Percentiles rank a stretch among this genome's conserved stretches.
Evolutionary conservation across 345 rosid species (phyloP).

Genomic region (Gossypium mustelinum): DNA sequence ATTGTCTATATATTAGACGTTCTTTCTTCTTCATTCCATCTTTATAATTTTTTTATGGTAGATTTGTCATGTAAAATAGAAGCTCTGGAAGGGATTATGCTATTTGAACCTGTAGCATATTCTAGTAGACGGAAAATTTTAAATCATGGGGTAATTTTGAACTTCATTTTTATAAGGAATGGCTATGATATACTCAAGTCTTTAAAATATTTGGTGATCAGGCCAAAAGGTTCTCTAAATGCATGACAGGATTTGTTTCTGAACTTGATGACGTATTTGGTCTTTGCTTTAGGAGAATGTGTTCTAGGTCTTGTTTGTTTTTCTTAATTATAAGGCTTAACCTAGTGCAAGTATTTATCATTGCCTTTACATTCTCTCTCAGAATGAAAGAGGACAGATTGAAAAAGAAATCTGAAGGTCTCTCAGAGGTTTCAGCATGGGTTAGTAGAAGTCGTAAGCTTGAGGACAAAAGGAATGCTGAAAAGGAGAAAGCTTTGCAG

Average conservation of each 20-base stretch:
- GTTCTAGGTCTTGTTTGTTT: background rate
- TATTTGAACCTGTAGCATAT: background rate
- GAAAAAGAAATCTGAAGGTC: conserved; percentile 58
- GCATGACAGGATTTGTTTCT: background rate
- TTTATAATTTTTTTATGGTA: background rate
- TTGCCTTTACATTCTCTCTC: background rate
- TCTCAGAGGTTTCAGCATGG: conserved; percentile 68
- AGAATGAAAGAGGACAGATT: conserved; percentile 86
- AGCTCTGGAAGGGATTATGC: background rate
- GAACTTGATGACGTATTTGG: background rate
- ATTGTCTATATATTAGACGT: background rate
- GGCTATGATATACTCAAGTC: background rate
- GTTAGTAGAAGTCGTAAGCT: conserved; percentile 72
- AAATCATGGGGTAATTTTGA: background rate
- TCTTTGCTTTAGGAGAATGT: background rate
- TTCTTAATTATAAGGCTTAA: background rate
- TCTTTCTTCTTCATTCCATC: background rate
- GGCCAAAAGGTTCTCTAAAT: background rate
- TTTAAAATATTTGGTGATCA: background rate
- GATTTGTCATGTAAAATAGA: background rate
- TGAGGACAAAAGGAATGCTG: conserved; percentile 63
- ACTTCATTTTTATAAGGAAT: background rate
- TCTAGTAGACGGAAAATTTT: background rate
- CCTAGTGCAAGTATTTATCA: background rate
- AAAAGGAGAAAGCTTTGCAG: conserved; percentile 74